Conservation (phyloP, 2,329 filamentous ascomycete genomes). For the Pyrenophora graminea region DNA sequence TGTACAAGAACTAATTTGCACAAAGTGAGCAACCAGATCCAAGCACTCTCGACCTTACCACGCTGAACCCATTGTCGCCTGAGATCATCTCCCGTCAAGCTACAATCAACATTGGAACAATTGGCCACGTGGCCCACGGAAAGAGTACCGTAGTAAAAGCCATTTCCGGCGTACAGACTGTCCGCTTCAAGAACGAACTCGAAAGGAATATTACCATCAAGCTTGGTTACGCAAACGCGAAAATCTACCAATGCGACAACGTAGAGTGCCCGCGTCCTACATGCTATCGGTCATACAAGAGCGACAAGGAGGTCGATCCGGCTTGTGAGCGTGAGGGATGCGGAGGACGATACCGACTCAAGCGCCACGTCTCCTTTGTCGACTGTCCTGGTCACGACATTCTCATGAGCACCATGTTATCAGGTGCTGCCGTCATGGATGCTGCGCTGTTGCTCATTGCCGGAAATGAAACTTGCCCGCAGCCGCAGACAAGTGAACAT, state of each 20-base stretch:
- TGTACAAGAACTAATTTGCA: conserved; percentile 24
- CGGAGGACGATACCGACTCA: conserved; percentile 79
- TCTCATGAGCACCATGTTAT: conserved; percentile 99
- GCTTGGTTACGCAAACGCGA: conserved; percentile 98
- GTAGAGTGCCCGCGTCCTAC: conserved; percentile 86
- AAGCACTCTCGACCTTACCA: conserved; percentile 80
- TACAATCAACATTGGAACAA: conserved; percentile 98
- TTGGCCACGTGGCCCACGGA: conserved; percentile 97
- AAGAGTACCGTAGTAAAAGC: conserved; percentile 99
- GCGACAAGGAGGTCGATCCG: conserved; percentile 97
- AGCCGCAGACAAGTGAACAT: conserved; percentile 98
- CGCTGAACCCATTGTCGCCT: conserved; percentile 81
- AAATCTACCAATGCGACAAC: conserved; percentile 99
- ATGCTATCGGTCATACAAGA: conserved; percentile 97
- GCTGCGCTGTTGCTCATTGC: conserved; percentile 94
- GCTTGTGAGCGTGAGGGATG: conserved; percentile 94
- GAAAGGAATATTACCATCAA: conserved; percentile 99
- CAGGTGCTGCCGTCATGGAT: conserved; percentile 98
- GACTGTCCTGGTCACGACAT: conserved; percentile 99
- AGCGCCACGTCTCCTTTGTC: conserved; percentile 75
- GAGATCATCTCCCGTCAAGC: conserved; percentile 98
- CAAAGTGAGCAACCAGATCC: conserved; percentile 82
- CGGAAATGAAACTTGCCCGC: conserved; percentile 96
- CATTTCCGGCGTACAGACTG: conserved; percentile 97
- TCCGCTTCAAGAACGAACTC: conserved; percentile 99